Base-by-base conservation (phyloP, 805 yeast species). In the Yamadazyma laniorum region DNA sequence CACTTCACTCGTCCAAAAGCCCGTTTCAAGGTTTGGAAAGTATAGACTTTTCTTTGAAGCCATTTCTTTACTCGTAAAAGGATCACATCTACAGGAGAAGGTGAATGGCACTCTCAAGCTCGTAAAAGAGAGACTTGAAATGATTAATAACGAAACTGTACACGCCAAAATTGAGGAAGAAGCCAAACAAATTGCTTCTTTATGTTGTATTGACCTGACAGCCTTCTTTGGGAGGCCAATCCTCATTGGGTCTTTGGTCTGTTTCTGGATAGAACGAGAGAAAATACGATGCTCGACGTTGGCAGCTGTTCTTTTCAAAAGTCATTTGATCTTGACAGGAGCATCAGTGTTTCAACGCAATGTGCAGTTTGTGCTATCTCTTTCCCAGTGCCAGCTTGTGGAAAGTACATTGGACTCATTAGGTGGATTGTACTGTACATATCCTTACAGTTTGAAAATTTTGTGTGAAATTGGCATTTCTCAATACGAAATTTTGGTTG, bases 31-130 rank as follows among this genome's bases (percentile, higher is more conserved):
- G 44, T 59, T 74, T 6, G 55, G 71, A 3, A 75, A 76, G 45
- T 78, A 79, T 49, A 64, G 69, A 37, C 56, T 79, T 25, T 64
- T 79, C n/a, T 45, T 75, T n/a, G 74, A 72, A 21, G 58, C 73
- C 3, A 34, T 46, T 6, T 11, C 23, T 7, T 9, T 17, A n/a
- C 16, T 6, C 5, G 32, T 27, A 32, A 27, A 18, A 2, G 6
- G 16, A 6, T 23, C 14, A 4, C 16, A 35, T 3, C 21, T 31
- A 4, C 8, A 27, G 17, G 6, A 5, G 3, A 25, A 14, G 1
- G 27, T 36, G 23, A 9, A 2, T 2, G 7, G 5, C 4, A 35
- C 35, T 12, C 39, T 43, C 18, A 26, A 26, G 6, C 23, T 5
- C 4, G 40, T 43, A 9, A 46, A 38, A 27, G 28, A n/a, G 2